Evolutionary conservation across 129 eudicot species (phyloP).

Genomic region (Escallonia herrerae): DNA sequence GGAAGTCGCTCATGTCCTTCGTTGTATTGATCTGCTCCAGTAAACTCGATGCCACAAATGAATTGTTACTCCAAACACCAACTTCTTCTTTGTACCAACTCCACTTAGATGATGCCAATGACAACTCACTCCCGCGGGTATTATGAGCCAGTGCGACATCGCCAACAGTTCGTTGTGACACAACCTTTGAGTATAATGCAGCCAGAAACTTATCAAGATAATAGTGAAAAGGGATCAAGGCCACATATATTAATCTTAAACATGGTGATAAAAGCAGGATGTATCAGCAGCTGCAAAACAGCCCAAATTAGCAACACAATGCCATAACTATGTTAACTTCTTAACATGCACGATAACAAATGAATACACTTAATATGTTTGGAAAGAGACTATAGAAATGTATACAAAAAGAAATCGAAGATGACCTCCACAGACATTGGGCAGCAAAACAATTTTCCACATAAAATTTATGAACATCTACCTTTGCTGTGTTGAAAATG

Average conservation of each 20-base stretch:
- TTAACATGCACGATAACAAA: no score
- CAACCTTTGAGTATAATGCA: slow-evolving; percentile 32
- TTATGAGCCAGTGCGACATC: slow-evolving; percentile 22
- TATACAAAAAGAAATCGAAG: neutral
- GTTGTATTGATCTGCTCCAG: slow-evolving; percentile 76
- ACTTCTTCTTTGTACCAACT: slow-evolving; percentile 70
- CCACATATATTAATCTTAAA: neutral
- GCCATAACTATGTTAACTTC: no score
- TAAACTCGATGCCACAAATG: slow-evolving; percentile 40
- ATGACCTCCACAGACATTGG: neutral
- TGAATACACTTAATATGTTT: no score
- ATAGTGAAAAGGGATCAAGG: neutral
- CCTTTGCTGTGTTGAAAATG: slow-evolving; percentile 75
- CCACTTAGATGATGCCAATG: slow-evolving; percentile 44
- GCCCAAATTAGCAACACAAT: no score
- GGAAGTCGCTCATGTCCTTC: slow-evolving; percentile 63
- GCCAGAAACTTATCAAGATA: slow-evolving; percentile 3
- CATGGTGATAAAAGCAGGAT: neutral
- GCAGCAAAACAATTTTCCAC: neutral
- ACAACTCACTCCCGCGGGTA: slow-evolving; percentile 26
- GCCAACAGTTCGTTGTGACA: slow-evolving; percentile 34
- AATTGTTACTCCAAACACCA: slow-evolving; percentile 43
- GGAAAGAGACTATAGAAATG: no score
- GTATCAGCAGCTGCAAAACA: neutral
- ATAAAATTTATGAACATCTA: slow-evolving; percentile 3